Base-by-base conservation (phyloP, 495 filamentous ascomycete genomes). In the Neurospora pannonica region DNA sequence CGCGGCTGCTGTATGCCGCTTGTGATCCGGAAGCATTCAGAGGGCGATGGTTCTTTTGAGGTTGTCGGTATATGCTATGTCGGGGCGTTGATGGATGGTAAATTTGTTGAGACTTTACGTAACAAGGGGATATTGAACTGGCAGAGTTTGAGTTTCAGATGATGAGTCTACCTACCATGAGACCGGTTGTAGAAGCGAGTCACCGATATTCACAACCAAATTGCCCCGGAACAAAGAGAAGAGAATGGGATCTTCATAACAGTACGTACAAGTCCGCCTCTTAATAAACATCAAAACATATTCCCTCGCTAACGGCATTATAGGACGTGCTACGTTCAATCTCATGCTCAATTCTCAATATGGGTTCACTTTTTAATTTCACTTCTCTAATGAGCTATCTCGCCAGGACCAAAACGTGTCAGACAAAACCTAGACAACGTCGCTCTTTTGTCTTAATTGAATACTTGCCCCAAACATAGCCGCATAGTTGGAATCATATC, bases 401-500 rank as follows among this genome's bases (percentile, higher is more conserved):
- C 2, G 28, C 6, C 28, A 62, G 54, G 11, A 34, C 4, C 13
- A 19, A 8, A 0, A 17, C 0, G 15, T 0, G 7, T 9, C 7
- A 3, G 24, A 60, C 24, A 31, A 7, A 0, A 0, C 24, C 13
- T 15, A 17, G 11, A 31, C 21, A 31, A 21, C 13, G 1, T 31
- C 6, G 7, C 5, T 28, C 28, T 17, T 9, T 0, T 34, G 13
- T 31, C n/a, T n/a, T n/a, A n/a, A n/a, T 31, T 17, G 24, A 2
- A 34, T 17, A 34, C 24, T 31, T 31, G 28, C 5, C 2, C 1
- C 6, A 9, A 17, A 1, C 2, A 4, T 11, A 54, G 46, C 10
- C 5, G 15, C 13, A 31, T 34, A 19, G 0, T 0, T 0, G 54
- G 0, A 17, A 17, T 0, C 4, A 0, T 34, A 4, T 34, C 11